Evolutionary conservation across 164 flowering plant species (phyloP).

Genomic region (Vitis vinifera): ASM3070453v1 NC_081811.1:25915001-25915500

Average conservation of each 20-base stretch:
- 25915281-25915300: too few species aligned
- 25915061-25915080: too few species aligned
- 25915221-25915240: background rate
- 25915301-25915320: too few species aligned
- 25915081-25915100: background rate
- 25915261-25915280: background rate
- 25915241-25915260: background rate
- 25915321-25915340: too few species aligned
- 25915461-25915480: background rate
- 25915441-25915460: constrained; percentile 19
- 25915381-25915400: background rate
- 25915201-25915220: background rate
- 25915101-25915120: background rate
- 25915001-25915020: too few species aligned
- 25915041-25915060: too few species aligned
- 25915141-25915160: background rate
- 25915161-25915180: background rate
- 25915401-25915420: background rate
- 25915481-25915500: background rate
- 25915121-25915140: constrained; percentile 2
- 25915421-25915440: constrained; percentile 12
- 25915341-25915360: background rate
- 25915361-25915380: background rate
- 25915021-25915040: too few species aligned
- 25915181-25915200: too few species aligned